phyloP scores from a whole-genome alignment of 2,329 filamentous ascomycete genomes.

The Cercospora citrullina region DNA sequence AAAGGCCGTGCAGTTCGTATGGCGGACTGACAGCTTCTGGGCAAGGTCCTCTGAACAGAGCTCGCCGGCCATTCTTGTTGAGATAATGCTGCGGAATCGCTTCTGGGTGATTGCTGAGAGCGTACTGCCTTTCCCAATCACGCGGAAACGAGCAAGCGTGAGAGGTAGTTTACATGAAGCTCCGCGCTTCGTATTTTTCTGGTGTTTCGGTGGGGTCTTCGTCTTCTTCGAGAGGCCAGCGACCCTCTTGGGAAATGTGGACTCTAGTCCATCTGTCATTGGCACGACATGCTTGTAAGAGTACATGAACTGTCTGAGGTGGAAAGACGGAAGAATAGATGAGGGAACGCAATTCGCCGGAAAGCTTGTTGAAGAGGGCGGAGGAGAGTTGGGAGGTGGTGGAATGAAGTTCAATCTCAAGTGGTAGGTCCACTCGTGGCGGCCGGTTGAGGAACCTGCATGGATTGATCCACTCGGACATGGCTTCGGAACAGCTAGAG shows the following conservation, averaged over 20 bases:
- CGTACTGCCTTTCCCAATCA: constrained; percentile 1
- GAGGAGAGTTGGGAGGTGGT: not conserved
- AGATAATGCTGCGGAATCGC: not conserved
- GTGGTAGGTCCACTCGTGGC: not conserved
- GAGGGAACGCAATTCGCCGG: not conserved
- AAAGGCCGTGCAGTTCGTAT: no score
- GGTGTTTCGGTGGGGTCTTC: not conserved
- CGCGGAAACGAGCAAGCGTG: not conserved
- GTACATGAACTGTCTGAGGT: not conserved
- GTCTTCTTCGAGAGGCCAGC: not conserved
- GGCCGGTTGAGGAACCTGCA: no score
- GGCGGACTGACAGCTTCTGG: not conserved
- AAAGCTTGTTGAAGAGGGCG: not conserved
- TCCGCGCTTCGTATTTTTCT: not conserved
- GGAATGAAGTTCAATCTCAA: not conserved
- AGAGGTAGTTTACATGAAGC: not conserved
- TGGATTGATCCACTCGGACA: no score
- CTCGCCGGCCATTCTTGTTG: not conserved
- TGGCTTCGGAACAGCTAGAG: no score
- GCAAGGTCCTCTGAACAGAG: not conserved
- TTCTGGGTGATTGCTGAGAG: not conserved
- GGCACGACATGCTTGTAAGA: not conserved
- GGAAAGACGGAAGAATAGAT: not conserved
- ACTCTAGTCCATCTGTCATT: not conserved
- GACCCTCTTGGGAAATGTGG: not conserved